These are phyloP conservation scores for Scedosporium minutisporum DNA, from an alignment of 2,329 filamentous ascomycete species.

Conservation along the genomic window DNA sequence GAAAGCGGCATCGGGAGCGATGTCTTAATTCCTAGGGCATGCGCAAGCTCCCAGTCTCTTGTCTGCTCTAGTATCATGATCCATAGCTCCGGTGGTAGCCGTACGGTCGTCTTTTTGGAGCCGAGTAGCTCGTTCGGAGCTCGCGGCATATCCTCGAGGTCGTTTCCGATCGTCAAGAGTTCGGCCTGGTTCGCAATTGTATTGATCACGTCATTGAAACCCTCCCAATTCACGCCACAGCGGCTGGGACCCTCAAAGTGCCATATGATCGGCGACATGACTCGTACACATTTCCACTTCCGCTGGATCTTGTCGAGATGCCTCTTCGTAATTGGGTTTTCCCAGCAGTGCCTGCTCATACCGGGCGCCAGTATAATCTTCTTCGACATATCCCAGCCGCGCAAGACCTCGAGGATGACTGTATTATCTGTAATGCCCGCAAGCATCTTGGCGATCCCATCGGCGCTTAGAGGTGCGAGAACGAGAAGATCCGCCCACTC, in stretches of 20 bases:
- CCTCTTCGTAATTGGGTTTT: constrained; percentile 79
- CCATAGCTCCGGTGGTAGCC: constrained; percentile 80
- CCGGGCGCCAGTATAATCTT: constrained; percentile 76
- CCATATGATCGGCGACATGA: constrained; percentile 76
- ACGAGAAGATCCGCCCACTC: constrained; percentile 84
- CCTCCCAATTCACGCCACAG: constrained; percentile 48
- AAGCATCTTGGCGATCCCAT: constrained; percentile 80
- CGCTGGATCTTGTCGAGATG: constrained; percentile 74
- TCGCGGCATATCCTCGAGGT: constrained; percentile 45
- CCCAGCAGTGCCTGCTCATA: constrained; percentile 85
- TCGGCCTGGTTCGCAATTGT: constrained; percentile 71
- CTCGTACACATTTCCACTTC: constrained; percentile 80
- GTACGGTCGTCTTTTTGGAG: constrained; percentile 22
- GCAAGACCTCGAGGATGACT: constrained; percentile 67
- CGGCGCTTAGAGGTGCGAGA: constrained; percentile 74
- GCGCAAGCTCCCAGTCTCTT: constrained; percentile 84
- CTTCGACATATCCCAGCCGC: constrained; percentile 82
- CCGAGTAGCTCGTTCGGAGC: constrained; percentile 22
- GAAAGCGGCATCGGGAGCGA: constrained; percentile 61
- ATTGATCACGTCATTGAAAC: constrained; percentile 61
- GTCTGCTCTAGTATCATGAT: constrained; percentile 76
- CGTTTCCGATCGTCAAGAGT: constrained; percentile 62
- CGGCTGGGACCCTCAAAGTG: constrained; percentile 51
- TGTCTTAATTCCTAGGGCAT: constrained; percentile 70
- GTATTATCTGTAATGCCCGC: constrained; percentile 67